These are phyloP conservation scores for Cutaneotrichosporon mucoides DNA, from an alignment of 1,284 basidiomycete genomes.

Conservation along the genomic window DNA sequence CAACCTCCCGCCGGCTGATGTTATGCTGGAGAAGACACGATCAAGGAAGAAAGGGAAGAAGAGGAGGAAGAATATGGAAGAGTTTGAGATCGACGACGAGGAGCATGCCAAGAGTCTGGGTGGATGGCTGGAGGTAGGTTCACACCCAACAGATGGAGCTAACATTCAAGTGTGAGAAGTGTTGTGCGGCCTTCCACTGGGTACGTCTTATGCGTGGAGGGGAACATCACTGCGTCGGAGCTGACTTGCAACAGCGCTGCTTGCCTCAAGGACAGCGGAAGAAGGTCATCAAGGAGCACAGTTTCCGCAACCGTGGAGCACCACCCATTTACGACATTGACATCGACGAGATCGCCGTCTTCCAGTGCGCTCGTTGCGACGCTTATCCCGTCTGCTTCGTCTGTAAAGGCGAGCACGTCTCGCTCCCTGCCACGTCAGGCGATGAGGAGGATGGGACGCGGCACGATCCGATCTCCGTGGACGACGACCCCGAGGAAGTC, in stretches of 20 bases:
- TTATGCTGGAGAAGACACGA: slow-evolving; percentile 21
- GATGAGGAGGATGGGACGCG: neutral
- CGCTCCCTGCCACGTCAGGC: neutral
- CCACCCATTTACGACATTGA: slow-evolving; percentile 49
- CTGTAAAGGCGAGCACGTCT: slow-evolving; percentile 56
- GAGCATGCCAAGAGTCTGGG: slow-evolving; percentile 59
- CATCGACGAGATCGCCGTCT: slow-evolving; percentile 65
- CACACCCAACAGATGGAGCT: neutral
- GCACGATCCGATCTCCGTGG: slow-evolving; percentile 11
- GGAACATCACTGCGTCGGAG: neutral
- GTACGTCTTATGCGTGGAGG: neutral
- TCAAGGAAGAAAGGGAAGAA: slow-evolving; percentile 19
- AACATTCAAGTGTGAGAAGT: slow-evolving; percentile 9
- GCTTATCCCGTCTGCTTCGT: slow-evolving; percentile 72
- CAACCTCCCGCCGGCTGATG: slow-evolving; percentile 30
- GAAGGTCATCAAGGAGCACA: slow-evolving; percentile 59
- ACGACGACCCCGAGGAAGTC: slow-evolving; percentile 13
- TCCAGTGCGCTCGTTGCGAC: slow-evolving; percentile 70
- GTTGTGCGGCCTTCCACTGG: slow-evolving; percentile 3
- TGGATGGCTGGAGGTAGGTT: slow-evolving; percentile 65
- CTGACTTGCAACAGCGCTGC: slow-evolving; percentile 51
- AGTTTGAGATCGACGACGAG: slow-evolving; percentile 55
- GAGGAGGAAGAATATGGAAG: slow-evolving; percentile 50
- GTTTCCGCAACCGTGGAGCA: slow-evolving; percentile 48
- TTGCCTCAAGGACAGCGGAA: slow-evolving; percentile 51